These are phyloP conservation scores for Trichoderma koningiopsis DNA, from an alignment of 2,329 filamentous ascomycete species.

Conservation along the genomic window DNA sequence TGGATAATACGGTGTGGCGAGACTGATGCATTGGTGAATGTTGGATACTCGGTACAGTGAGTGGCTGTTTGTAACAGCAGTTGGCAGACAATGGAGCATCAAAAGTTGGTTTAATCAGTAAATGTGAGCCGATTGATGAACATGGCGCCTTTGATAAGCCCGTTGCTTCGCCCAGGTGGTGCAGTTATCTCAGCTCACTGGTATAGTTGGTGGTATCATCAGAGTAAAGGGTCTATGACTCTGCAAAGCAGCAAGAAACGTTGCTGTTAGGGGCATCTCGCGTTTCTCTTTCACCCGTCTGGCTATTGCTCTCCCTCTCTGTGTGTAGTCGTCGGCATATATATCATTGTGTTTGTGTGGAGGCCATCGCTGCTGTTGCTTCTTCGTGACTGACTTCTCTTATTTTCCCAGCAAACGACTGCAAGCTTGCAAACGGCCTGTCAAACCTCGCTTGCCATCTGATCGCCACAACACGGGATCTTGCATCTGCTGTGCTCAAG, in stretches of 20 bases:
- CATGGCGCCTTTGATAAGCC: background rate
- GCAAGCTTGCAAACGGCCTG: background rate
- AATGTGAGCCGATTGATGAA: background rate
- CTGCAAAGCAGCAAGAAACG: background rate
- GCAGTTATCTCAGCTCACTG: background rate
- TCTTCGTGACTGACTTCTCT: background rate
- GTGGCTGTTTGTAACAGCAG: background rate
- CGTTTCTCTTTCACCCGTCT: background rate
- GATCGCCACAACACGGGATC: conserved; percentile 13
- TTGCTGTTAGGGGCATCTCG: background rate
- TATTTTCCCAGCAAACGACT: background rate
- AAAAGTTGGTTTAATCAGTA: background rate
- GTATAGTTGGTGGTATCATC: background rate
- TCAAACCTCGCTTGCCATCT: background rate
- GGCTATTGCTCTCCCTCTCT: background rate
- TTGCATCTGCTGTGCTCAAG: conserved; percentile 18
- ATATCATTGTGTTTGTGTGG: background rate
- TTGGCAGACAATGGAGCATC: background rate
- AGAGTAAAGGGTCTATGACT: background rate
- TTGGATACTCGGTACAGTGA: background rate
- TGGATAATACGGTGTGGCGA: background rate
- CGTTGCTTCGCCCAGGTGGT: background rate
- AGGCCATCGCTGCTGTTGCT: background rate
- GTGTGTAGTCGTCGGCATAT: background rate
- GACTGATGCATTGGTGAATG: background rate